phyloP scores from a whole-genome alignment of 164 flowering plant species.

The Chimonanthus salicifolius region DNA sequence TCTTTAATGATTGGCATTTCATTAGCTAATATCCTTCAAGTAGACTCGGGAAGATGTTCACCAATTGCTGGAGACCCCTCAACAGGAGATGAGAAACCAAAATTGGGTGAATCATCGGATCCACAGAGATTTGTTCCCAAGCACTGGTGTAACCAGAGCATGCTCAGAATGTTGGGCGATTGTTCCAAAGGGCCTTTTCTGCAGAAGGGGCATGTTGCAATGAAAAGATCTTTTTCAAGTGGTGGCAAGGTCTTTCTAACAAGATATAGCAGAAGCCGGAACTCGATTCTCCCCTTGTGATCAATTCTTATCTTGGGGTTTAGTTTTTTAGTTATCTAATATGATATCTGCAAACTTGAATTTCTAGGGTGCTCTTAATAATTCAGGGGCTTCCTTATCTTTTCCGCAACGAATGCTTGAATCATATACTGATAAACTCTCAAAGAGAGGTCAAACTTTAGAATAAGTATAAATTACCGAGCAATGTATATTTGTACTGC shows the following conservation, averaged over 20 bases:
- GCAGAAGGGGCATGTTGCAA: conserved; percentile 30
- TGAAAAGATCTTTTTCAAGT: conserved; percentile 49
- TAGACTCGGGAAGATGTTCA: conserved; percentile 19
- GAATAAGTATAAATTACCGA: not conserved
- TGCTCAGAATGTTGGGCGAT: conserved; percentile 27
- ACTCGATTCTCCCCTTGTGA: conserved; percentile 36
- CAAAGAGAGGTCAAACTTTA: not conserved
- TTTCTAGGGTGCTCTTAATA: not conserved
- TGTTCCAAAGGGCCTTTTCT: conserved; percentile 21
- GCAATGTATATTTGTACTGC: not conserved
- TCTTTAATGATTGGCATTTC: conserved; percentile 22
- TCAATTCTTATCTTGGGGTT: not conserved
- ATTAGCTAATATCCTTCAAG: conserved; percentile 9
- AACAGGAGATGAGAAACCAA: not conserved
- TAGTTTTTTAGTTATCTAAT: no score
- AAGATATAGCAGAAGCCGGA: conserved; percentile 26
- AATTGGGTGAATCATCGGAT: conserved; percentile 4
- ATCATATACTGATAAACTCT: not conserved
- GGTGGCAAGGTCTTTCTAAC: conserved; percentile 29
- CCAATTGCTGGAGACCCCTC: not conserved
- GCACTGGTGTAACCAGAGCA: conserved; percentile 19
- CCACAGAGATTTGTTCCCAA: conserved; percentile 8
- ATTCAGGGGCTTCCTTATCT: not conserved
- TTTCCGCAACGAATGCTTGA: not conserved
- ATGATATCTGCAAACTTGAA: not conserved